These are phyloP conservation scores for Xylaria sp. DNA, from an alignment of 2,329 filamentous ascomycete species.

Conservation along the genomic window DNA sequence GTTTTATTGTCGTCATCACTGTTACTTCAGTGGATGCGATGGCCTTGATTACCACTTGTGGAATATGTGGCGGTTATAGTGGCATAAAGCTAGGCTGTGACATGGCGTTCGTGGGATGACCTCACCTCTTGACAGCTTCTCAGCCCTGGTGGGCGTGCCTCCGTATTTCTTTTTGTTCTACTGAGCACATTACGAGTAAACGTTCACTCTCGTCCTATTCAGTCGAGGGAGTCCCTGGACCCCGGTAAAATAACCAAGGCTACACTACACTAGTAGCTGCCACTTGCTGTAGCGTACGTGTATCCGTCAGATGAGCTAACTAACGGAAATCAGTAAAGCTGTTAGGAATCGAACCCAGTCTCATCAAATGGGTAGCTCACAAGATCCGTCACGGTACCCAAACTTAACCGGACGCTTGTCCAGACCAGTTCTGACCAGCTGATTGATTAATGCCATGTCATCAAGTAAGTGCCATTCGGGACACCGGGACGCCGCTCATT, in stretches of 20 bases:
- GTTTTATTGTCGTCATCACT: not conserved
- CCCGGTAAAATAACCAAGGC: slow-evolving; percentile 4
- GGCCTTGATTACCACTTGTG: slow-evolving; percentile 9
- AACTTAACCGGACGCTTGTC: slow-evolving; percentile 12
- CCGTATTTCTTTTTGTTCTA: slow-evolving; percentile 13
- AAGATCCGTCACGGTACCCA: slow-evolving; percentile 4
- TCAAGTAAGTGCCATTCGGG: slow-evolving; percentile 6
- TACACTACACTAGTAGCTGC: not conserved
- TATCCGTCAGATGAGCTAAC: slow-evolving; percentile 1
- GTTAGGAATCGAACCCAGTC: not conserved
- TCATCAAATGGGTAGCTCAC: not conserved
- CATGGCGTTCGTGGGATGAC: slow-evolving; percentile 19
- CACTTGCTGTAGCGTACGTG: not conserved
- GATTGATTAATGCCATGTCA: slow-evolving; percentile 19
- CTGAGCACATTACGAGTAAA: not conserved
- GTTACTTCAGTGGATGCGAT: not conserved
- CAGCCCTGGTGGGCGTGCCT: slow-evolving; percentile 9
- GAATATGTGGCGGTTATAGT: slow-evolving; percentile 23
- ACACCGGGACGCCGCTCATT: slow-evolving; percentile 13
- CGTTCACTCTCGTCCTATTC: slow-evolving; percentile 10
- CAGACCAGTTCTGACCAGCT: slow-evolving; percentile 18
- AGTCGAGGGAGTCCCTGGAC: slow-evolving; percentile 15
- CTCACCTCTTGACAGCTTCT: slow-evolving; percentile 18
- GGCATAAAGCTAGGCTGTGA: slow-evolving; percentile 16
- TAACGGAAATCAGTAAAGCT: not conserved